A percentile compares a stretch with the other conserved stretches of the same genome.
Evolutionary conservation across 1,284 basidiomycete species (phyloP).

Genomic region (Rhodotorula mucilaginosa): DNA sequence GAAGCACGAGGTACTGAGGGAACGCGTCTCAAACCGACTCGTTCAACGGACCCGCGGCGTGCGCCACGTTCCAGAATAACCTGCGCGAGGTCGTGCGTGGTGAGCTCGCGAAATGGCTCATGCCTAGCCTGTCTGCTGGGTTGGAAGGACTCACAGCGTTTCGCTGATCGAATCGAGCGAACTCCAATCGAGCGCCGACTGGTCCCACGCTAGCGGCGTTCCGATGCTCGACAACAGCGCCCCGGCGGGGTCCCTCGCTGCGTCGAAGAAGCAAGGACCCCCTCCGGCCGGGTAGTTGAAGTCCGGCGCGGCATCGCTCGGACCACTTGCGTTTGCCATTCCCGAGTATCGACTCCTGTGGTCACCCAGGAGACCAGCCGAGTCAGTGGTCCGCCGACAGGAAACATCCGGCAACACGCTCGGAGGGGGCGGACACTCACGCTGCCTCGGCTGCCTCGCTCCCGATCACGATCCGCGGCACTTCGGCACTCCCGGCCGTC

Average conservation of each 20-base stretch:
- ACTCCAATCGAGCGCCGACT: constrained; percentile 1
- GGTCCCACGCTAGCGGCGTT: constrained; percentile 2
- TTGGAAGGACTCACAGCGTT: not conserved
- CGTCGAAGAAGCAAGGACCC: not conserved
- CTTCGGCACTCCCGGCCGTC: too few relatives aligned
- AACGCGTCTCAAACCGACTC: not conserved
- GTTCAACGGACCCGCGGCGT: not conserved
- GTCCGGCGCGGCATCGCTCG: too few relatives aligned
- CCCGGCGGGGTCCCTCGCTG: not conserved
- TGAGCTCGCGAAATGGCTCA: not conserved
- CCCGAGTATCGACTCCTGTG: too few relatives aligned
- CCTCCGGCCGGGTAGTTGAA: too few relatives aligned
- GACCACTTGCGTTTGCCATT: too few relatives aligned
- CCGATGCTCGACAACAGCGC: not conserved
- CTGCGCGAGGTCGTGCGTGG: not conserved
- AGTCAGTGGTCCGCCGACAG: too few relatives aligned
- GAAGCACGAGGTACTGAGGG: not conserved
- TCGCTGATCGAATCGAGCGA: constrained; percentile 6
- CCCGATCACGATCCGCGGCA: too few relatives aligned
- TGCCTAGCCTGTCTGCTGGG: not conserved
- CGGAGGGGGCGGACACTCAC: too few relatives aligned
- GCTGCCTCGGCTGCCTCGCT: too few relatives aligned
- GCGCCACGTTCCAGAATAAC: constrained; percentile 9
- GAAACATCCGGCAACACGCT: too few relatives aligned
- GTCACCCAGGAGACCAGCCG: too few relatives aligned